Percentiles rank a stretch among this genome's conserved stretches.
Conservation (phyloP, 2,329 filamentous ascomycete genomes). For the Diplodia mutila region DNA sequence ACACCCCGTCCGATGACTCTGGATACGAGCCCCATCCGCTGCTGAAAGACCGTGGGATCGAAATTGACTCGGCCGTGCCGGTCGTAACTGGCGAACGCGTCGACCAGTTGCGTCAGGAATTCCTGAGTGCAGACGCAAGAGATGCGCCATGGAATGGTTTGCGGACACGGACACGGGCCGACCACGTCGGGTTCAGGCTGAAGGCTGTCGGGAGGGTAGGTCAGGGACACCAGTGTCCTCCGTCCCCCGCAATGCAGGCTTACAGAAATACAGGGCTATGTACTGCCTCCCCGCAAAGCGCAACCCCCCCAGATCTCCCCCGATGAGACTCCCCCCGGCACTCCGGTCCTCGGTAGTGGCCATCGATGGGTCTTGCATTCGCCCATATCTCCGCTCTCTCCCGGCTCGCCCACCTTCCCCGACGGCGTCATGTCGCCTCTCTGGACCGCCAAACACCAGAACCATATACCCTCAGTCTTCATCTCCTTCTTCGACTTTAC, state of each 20-base stretch:
- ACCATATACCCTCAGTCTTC: slow-evolving; percentile 77
- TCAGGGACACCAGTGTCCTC: slow-evolving; percentile 41
- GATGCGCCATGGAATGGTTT: slow-evolving; percentile 65
- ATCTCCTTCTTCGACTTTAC: slow-evolving; percentile 80
- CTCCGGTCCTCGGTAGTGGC: slow-evolving; percentile 56
- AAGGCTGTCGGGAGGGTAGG: slow-evolving; percentile 80
- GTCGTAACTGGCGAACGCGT: slow-evolving; percentile 68
- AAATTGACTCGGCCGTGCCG: slow-evolving; percentile 73
- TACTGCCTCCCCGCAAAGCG: slow-evolving; percentile 65
- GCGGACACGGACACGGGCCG: slow-evolving; percentile 50
- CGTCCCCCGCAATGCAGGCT: slow-evolving; percentile 31
- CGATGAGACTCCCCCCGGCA: slow-evolving; percentile 52
- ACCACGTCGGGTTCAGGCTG: slow-evolving; percentile 65
- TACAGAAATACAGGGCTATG: slow-evolving; percentile 52
- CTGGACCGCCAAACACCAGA: slow-evolving; percentile 90
- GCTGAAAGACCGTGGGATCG: slow-evolving; percentile 49
- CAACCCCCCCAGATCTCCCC: slow-evolving; percentile 59
- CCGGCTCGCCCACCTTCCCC: slow-evolving; percentile 80
- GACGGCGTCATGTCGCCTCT: slow-evolving; percentile 81
- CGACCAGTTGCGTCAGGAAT: slow-evolving; percentile 65
- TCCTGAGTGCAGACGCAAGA: slow-evolving; percentile 67
- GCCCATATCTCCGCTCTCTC: slow-evolving; percentile 86
- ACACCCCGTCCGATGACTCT: slow-evolving; percentile 32
- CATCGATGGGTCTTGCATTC: slow-evolving; percentile 71
- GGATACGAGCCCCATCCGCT: slow-evolving; percentile 47